Percentiles rank a stretch among this genome's conserved stretches.
Conservation (phyloP, 306 rosid species). For the Dicorynia guianensis region DNA sequence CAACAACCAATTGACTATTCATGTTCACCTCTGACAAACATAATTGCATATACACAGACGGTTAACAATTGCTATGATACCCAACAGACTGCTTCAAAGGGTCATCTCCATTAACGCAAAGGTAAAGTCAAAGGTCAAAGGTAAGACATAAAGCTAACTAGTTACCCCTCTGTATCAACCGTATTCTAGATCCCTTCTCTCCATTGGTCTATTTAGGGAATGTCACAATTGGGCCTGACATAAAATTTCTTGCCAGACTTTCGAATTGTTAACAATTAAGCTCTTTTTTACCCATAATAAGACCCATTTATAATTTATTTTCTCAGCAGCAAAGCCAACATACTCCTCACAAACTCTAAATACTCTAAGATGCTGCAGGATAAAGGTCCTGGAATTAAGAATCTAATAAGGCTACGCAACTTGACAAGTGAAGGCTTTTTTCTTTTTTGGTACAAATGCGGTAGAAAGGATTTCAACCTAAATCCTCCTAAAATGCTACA, state of each 20-base stretch:
- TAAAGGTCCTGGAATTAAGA: conserved; percentile 5
- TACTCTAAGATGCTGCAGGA: conserved; percentile 17
- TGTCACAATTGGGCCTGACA: conserved; percentile 4
- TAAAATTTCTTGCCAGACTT: conserved; percentile 10
- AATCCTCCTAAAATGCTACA: no score
- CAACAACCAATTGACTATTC: conserved; percentile 11
- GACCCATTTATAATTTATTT: not conserved
- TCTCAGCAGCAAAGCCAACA: conserved; percentile 21
- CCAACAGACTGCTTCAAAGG: not conserved
- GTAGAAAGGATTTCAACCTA: no score
- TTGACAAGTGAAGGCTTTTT: not conserved
- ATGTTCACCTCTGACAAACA: conserved; percentile 10
- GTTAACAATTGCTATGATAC: not conserved
- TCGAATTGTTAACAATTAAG: not conserved
- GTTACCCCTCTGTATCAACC: conserved; percentile 20
- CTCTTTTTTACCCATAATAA: conserved; percentile 7
- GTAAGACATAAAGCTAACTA: conserved; percentile 31
- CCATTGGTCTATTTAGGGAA: conserved; percentile 9
- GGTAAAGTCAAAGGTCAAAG: not conserved
- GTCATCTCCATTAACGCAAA: not conserved
- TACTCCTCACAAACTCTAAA: not conserved
- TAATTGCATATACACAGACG: not conserved
- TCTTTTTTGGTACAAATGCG: no score
- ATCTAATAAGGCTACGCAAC: not conserved
- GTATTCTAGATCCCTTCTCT: not conserved